Evolutionary conservation across 2,329 filamentous ascomycete species (phyloP), one percentile per base, ranked within the genome.

Genomic region (Botryotinia narcissicola): DNA sequence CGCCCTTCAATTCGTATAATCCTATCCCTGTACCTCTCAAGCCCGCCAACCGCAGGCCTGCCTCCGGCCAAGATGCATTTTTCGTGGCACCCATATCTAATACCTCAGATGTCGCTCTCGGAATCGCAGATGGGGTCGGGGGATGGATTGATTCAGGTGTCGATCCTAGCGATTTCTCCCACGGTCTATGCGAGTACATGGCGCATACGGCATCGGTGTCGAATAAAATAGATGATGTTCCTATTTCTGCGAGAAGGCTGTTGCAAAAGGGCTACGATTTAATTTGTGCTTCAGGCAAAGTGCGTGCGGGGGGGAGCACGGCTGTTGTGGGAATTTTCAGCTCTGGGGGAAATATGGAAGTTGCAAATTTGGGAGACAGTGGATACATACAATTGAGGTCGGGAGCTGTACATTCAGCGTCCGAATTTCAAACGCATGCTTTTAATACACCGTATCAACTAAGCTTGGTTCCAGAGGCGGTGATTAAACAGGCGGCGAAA

Each of bases 371-470:
- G 48, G 96, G 96, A 76, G 96, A 99, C 84, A 98, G 94, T 40
- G 96, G 96, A 46, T 98, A 95, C 81, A 87, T 98, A 73, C 92
- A 97, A 75, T 86, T 98, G 74, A 90, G 94, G 22, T 88, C 93
- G 40, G 97, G 95, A 77, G 93, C 92, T 22, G 93, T 99, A 46
- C 92, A 96, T 81, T 89, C 92, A 73, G 91, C 90, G 80, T 97
- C 94, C 2, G 88, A 91, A 66, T 92, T 94, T 37, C 96, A 99
- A 83, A 98, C 94, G 0, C 96, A 99, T 82, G 94, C 92, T 61
- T 99, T 99, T 87, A 99, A 99, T 83, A 98, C 96, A 0, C 96
- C 96, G 0, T 99, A 93, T 81, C 96, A 99, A 82, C 88, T 99
- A 59, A 95, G 94, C 71, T 90, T 97, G 71, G 91, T 98, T 12